phyloP scores from a whole-genome alignment of 1,284 basidiomycete species.

The Abortiporus biennis region DNA sequence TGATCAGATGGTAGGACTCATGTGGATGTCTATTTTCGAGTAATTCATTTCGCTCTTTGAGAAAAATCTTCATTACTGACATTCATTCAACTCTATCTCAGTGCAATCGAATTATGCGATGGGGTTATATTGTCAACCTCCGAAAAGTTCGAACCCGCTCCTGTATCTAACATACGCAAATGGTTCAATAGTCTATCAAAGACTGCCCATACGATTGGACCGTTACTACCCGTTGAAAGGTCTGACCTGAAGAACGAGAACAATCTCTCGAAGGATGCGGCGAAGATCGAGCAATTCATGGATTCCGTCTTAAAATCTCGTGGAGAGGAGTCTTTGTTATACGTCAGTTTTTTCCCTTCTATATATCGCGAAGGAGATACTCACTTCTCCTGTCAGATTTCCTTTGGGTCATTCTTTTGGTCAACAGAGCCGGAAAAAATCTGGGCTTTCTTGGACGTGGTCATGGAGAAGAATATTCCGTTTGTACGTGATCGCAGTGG shows the following conservation, averaged over 20 bases:
- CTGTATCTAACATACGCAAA: not conserved
- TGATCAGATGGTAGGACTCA: not conserved
- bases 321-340: not conserved
- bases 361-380: not conserved
- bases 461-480: constrained; percentile 9
- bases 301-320: not conserved
- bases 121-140: constrained; percentile 2
- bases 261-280: constrained; percentile 9
- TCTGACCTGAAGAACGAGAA: constrained; percentile 10
- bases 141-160: constrained; percentile 3
- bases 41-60: not conserved
- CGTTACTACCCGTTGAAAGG: not conserved
- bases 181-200: constrained; percentile 2
- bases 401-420: constrained; percentile 8
- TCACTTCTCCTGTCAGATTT: not conserved
- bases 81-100: not conserved
- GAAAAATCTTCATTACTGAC: not conserved
- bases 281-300: constrained; percentile 3
- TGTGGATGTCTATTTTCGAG: no score
- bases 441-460: constrained; percentile 6
- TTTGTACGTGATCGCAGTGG: constrained; percentile 7
- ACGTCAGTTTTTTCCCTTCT: not conserved
- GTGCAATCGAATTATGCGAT: constrained; percentile 1
- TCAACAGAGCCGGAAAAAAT: constrained; percentile 5
- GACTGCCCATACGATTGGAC: constrained; percentile 2